Evolutionary conservation across 257 asterid genomes (phyloP).

Genomic region (Rhazya stricta): DNA sequence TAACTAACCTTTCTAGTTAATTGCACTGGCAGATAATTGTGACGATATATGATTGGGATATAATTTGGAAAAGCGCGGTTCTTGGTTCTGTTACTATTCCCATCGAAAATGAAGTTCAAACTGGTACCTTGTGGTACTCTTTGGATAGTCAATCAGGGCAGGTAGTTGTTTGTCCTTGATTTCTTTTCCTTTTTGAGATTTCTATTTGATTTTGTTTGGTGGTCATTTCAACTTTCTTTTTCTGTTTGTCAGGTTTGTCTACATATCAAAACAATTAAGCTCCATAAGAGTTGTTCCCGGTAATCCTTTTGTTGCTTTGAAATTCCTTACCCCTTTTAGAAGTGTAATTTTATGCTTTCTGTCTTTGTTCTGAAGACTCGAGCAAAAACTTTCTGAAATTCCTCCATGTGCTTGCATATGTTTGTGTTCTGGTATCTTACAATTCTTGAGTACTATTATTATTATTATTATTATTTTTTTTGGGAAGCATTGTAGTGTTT

Average conservation of each 20-base stretch:
- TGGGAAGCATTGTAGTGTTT: not conserved
- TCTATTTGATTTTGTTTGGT: not conserved
- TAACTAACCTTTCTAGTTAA: conserved; percentile 29
- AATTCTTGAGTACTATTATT: not conserved
- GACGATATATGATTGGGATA: conserved; percentile 87
- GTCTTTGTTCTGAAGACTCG: conserved; percentile 8
- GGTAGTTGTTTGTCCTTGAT: conserved; percentile 36
- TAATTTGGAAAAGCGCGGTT: conserved; percentile 79
- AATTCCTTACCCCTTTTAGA: not conserved
- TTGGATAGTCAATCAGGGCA: conserved; percentile 82
- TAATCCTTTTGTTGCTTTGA: conserved; percentile 12
- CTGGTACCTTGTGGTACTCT: conserved; percentile 75
- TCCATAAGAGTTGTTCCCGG: conserved; percentile 52
- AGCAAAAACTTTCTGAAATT: not conserved
- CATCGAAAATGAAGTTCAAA: conserved; percentile 67
- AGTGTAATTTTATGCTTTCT: too few species aligned
- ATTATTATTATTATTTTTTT: not conserved
- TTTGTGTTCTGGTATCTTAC: not conserved
- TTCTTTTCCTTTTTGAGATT: conserved; percentile 6
- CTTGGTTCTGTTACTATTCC: conserved; percentile 74
- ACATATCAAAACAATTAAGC: conserved; percentile 60
- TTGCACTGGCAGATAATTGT: conserved; percentile 62
- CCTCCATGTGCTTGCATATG: not conserved
- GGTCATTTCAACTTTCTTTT: conserved; percentile 10
- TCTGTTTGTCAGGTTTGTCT: conserved; percentile 69